Percentiles rank a stretch among this genome's conserved stretches.
phyloP scores from a whole-genome alignment of 192 early-diverging fungal species.

The Gigaspora rosea region DNA sequence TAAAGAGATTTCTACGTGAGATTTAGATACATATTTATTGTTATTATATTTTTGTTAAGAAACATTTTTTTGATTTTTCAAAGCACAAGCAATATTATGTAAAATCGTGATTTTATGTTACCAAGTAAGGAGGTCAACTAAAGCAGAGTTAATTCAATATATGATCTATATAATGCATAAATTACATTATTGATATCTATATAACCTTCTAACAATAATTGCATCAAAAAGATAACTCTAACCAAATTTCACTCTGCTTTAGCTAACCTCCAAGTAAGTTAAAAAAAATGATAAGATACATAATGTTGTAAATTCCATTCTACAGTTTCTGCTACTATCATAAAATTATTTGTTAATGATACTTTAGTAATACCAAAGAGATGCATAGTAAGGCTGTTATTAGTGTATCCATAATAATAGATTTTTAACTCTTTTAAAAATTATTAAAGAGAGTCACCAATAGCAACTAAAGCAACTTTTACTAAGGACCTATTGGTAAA shows the following conservation, averaged over 20 bases:
- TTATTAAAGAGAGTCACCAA: background rate
- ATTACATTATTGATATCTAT: too few species aligned
- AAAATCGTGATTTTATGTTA: slow-evolving; percentile 10
- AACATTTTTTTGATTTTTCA: background rate
- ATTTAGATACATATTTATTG: background rate
- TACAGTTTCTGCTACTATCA: slow-evolving; percentile 26
- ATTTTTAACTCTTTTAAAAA: slow-evolving; percentile 27
- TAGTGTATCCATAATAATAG: background rate
- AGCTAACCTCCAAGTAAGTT: slow-evolving; percentile 23
- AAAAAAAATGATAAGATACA: slow-evolving; percentile 16
- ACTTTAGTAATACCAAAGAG: slow-evolving; percentile 15
- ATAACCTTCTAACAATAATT: too few species aligned
- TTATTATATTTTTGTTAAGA: too few species aligned
- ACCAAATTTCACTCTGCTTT: too few species aligned
- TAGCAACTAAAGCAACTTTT: slow-evolving; percentile 12
- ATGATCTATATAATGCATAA: too few species aligned
- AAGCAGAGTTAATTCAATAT: too few species aligned
- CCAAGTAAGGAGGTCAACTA: too few species aligned
- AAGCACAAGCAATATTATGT: background rate
- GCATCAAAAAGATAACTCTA: too few species aligned
- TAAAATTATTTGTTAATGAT: slow-evolving; percentile 7
- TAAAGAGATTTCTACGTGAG: slow-evolving; percentile 16
- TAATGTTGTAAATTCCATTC: slow-evolving; percentile 33
- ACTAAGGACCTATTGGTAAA: background rate
- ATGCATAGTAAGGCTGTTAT: slow-evolving; percentile 9